Evolutionary conservation across 225 moss, liverwort and hornwort genomes (phyloP).

Genomic region (Pseudisothecium myosuroides): DNA sequence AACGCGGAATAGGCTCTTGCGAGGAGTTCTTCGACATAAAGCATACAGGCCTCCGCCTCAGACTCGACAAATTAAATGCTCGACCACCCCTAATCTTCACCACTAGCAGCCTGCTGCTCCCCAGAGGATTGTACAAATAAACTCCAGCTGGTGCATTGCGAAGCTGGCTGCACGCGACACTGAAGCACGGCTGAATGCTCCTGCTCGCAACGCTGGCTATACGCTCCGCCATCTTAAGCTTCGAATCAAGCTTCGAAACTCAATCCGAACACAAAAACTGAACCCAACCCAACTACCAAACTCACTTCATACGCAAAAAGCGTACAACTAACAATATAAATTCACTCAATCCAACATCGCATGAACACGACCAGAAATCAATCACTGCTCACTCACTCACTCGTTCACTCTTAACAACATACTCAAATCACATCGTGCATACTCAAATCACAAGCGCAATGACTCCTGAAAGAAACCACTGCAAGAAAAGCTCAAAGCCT

Average conservation of each 20-base stretch:
- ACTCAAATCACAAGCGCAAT: background rate
- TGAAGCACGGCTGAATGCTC: background rate
- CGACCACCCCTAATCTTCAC: background rate
- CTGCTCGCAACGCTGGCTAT: constrained; percentile 2
- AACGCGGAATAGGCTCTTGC: constrained; percentile 5
- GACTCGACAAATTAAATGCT: background rate
- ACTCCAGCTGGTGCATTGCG: constrained; percentile 7
- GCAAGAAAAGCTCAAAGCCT: background rate
- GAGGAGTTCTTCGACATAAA: background rate
- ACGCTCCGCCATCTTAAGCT: constrained; percentile 5
- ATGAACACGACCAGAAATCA: background rate
- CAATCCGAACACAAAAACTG: background rate
- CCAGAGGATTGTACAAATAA: constrained; percentile 7
- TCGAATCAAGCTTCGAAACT: background rate
- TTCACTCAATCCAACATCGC: background rate
- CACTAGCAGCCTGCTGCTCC: background rate
- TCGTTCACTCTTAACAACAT: background rate
- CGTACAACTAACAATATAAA: background rate
- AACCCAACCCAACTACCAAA: background rate
- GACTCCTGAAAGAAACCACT: background rate
- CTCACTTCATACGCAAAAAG: background rate
- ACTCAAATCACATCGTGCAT: background rate
- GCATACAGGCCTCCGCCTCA: background rate
- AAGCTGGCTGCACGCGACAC: background rate
- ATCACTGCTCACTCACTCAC: background rate